Evolutionary conservation across 805 yeast species (phyloP).

Genomic region (Priceomyces castillae): DNA sequence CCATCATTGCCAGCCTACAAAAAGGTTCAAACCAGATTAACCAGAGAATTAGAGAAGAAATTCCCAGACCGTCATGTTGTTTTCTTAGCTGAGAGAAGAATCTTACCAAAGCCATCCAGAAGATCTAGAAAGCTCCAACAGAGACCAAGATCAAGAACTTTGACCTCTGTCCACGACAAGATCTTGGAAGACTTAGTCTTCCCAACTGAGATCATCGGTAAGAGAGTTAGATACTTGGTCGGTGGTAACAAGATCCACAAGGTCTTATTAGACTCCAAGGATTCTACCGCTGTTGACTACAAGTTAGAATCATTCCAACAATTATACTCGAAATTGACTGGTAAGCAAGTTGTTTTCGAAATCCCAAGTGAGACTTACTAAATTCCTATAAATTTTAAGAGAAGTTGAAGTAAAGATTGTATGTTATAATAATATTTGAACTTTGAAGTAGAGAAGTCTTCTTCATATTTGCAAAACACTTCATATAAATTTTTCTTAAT

Average conservation of each 20-base stretch:
- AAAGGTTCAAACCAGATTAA: slow-evolving; percentile 94
- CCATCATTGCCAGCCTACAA: slow-evolving; percentile 91
- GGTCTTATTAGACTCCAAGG: slow-evolving; percentile 97
- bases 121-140: slow-evolving; percentile 90
- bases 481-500: slow-evolving; percentile 7
- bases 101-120: slow-evolving; percentile 98
- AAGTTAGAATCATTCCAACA: slow-evolving; percentile 99
- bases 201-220: slow-evolving; percentile 99
- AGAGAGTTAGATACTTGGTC: slow-evolving; percentile 98
- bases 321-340: slow-evolving; percentile 96
- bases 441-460: slow-evolving; percentile 1
- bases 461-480: slow-evolving; percentile 4
- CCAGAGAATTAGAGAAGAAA: slow-evolving; percentile 99
- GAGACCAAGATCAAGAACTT: slow-evolving; percentile 99
- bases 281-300: slow-evolving; percentile 94
- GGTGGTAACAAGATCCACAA: slow-evolving; percentile 99
- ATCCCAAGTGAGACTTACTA: slow-evolving; percentile 54
- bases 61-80: slow-evolving; percentile 99
- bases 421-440: slow-evolving; percentile 5
- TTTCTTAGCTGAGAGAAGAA: slow-evolving; percentile 99
- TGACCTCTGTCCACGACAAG: slow-evolving; percentile 98
- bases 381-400: slow-evolving; percentile 12
- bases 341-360: slow-evolving; percentile 99
- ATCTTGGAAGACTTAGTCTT: slow-evolving; percentile 97
- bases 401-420: slow-evolving; percentile 6